These are phyloP conservation scores for Penicillium steckii DNA, from an alignment of 495 filamentous ascomycete genomes.

Conservation along the genomic window DNA sequence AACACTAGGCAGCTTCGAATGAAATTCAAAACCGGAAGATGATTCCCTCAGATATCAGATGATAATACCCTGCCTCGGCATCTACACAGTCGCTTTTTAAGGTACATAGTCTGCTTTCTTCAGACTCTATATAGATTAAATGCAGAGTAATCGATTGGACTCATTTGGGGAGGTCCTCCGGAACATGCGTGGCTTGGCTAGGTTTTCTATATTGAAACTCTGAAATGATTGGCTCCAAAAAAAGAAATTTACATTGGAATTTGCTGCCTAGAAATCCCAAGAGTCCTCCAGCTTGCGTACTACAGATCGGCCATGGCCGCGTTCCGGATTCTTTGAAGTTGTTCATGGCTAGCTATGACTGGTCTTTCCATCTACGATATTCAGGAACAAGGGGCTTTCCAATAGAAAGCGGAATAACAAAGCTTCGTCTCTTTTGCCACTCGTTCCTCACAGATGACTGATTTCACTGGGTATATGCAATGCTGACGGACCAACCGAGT, in stretches of 20 bases:
- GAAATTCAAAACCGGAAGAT: no score
- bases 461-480: not conserved
- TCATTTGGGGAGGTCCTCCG: not conserved
- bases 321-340: not conserved
- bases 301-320: not conserved
- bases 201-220: not conserved
- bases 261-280: not conserved
- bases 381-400: not conserved
- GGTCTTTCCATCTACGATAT: not conserved
- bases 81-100: no score
- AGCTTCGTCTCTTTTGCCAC: not conserved
- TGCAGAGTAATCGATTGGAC: slow-evolving; percentile 10
- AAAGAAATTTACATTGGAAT: not conserved
- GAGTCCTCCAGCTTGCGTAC: not conserved
- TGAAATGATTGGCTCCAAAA: not conserved
- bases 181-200: not conserved
- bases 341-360: not conserved
- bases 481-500: not conserved
- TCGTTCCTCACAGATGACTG: not conserved
- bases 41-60: no score
- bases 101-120: no score
- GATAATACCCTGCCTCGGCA: no score
- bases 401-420: not conserved
- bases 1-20: no score
- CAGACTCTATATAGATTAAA: slow-evolving; percentile 20